Conservation (phyloP, 768 basidiomycete genomes). For the Tulasnella sp. region DNA sequence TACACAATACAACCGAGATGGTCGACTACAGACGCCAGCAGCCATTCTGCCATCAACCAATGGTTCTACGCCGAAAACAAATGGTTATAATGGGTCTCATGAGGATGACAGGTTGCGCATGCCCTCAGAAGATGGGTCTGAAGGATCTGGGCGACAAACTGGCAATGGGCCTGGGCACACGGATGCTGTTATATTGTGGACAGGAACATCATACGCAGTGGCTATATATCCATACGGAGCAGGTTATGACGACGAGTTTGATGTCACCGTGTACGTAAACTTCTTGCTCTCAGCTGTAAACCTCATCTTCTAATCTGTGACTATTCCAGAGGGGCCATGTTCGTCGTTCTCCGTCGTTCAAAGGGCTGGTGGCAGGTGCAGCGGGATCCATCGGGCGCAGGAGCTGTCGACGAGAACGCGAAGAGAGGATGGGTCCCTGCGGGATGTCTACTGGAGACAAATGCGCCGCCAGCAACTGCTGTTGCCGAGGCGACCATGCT, state of each 20-base stretch:
- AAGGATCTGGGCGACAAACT: conserved; percentile 12
- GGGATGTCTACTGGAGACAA: conserved; percentile 89
- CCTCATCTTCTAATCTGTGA: background rate
- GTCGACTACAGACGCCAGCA: conserved; percentile 27
- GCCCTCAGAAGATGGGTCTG: conserved; percentile 23
- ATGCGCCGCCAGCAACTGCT: conserved; percentile 79
- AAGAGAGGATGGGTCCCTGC: conserved; percentile 98
- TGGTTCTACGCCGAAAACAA: conserved; percentile 10
- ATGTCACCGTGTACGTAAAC: conserved; percentile 78
- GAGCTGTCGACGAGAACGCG: conserved; percentile 62
- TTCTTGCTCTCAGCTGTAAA: conserved; percentile 6
- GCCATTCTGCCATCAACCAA: conserved; percentile 23
- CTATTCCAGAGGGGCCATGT: conserved; percentile 68
- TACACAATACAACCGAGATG: conserved; percentile 21
- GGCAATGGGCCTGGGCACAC: conserved; percentile 23
- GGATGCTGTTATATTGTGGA: conserved; percentile 27
- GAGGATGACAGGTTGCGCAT: conserved; percentile 30
- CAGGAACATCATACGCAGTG: conserved; percentile 81
- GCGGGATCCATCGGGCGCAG: conserved; percentile 78
- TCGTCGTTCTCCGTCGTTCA: conserved; percentile 85
- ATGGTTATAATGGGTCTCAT: conserved; percentile 19
- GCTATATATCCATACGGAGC: conserved; percentile 99
- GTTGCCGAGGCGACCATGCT: conserved; percentile 53
- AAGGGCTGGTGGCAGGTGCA: conserved; percentile 99
- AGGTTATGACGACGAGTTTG: conserved; percentile 97